Percentiles rank a stretch among this genome's conserved stretches.
Evolutionary conservation across 2,329 filamentous ascomycete genomes (phyloP).

Genomic region (Ramularia endophylla): DNA sequence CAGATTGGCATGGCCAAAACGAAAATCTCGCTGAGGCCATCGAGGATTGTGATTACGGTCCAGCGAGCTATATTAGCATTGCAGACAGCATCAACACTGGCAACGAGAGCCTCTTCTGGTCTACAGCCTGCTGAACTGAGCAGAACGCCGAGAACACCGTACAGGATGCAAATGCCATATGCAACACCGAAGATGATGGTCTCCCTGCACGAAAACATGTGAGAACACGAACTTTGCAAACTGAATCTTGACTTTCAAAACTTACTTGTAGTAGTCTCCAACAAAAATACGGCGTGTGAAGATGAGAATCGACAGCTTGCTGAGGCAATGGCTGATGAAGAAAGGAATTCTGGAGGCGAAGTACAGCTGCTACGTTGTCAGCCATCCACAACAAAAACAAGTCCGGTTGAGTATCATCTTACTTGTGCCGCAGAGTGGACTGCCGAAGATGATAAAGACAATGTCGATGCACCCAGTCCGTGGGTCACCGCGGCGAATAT

Average conservation of each 20-base stretch:
- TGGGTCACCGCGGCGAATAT: constrained; percentile 10
- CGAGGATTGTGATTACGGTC: constrained; percentile 15
- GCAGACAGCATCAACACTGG: constrained; percentile 17
- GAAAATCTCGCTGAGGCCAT: constrained; percentile 18
- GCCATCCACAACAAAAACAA: not conserved
- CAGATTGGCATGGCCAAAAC: constrained; percentile 21
- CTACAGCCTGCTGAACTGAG: constrained; percentile 19
- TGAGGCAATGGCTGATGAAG: constrained; percentile 17
- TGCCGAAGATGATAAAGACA: constrained; percentile 7
- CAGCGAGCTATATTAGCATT: constrained; percentile 16
- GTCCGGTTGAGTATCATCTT: not conserved
- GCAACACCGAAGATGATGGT: constrained; percentile 15
- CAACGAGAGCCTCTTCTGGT: constrained; percentile 10
- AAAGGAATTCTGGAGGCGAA: constrained; percentile 15
- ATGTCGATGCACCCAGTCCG: constrained; percentile 11
- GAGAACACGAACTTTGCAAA: no score
- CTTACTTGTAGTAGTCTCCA: constrained; percentile 17
- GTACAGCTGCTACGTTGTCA: constrained; percentile 13
- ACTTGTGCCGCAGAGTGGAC: constrained; percentile 8
- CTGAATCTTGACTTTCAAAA: not conserved
- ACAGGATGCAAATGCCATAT: constrained; percentile 11
- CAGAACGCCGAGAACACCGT: constrained; percentile 14
- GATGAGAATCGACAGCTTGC: constrained; percentile 19
- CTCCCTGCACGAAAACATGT: constrained; percentile 5
- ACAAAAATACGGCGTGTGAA: constrained; percentile 20